Evolutionary conservation across 768 basidiomycete species (phyloP).

Genomic region (Dacryopinax spathularia): DNA sequence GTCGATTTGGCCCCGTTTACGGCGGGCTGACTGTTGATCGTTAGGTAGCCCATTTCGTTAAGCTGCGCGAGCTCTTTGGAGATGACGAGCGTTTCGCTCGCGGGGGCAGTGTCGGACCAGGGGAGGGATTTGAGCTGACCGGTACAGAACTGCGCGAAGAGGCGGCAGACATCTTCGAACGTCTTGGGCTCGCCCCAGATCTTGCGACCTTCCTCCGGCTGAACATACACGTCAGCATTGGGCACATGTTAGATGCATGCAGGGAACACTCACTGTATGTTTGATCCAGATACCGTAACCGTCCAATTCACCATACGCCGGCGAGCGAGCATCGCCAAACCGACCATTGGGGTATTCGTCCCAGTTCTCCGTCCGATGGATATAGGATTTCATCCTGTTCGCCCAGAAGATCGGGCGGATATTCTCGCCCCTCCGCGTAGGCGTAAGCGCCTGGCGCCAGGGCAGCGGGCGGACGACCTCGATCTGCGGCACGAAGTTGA

Average conservation of each 20-base stretch:
- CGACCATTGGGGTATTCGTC: slow-evolving; percentile 99
- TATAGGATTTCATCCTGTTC: slow-evolving; percentile 85
- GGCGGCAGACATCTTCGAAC: slow-evolving; percentile 45
- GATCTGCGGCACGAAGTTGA: slow-evolving; percentile 71
- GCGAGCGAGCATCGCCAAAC: slow-evolving; percentile 93
- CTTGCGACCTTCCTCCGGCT: slow-evolving; percentile 77
- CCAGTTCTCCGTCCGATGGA: slow-evolving; percentile 96
- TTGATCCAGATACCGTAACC: slow-evolving; percentile 91
- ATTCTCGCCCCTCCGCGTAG: slow-evolving; percentile 74
- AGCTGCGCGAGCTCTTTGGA: slow-evolving; percentile 62
- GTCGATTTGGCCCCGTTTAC: slow-evolving; percentile 80
- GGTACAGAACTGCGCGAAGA: slow-evolving; percentile 77
- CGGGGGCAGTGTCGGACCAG: slow-evolving; percentile 86
- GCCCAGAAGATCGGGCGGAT: slow-evolving; percentile 99
- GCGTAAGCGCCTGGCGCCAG: slow-evolving; percentile 94
- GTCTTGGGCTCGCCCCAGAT: slow-evolving; percentile 76
- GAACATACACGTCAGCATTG: slow-evolving; percentile 11
- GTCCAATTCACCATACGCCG: slow-evolving; percentile 95
- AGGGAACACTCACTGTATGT: slow-evolving; percentile 46
- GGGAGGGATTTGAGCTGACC: slow-evolving; percentile 65
- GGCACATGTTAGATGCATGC: neutral
- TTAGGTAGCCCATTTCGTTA: slow-evolving; percentile 85
- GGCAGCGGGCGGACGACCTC: slow-evolving; percentile 91
- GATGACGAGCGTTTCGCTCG: slow-evolving; percentile 72
- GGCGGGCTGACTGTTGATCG: slow-evolving; percentile 94